Evolutionary conservation across 768 basidiomycete species (phyloP), one percentile per base, ranked within the genome.

Genomic region (Leccinum arenicola): DNA sequence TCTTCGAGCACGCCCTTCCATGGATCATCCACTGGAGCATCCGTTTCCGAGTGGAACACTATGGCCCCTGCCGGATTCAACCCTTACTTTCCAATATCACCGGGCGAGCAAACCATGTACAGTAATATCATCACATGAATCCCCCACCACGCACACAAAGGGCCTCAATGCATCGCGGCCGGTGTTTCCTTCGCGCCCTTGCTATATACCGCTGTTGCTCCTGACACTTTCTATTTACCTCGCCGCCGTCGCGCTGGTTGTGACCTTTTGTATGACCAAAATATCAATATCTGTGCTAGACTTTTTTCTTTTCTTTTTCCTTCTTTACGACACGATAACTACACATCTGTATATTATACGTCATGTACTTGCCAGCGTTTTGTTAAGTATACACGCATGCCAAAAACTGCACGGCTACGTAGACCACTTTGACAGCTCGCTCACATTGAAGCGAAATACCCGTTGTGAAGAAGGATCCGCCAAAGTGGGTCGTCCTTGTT

Each of bases 11-110:
- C 73, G 61, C 73, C 73, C 58, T 76, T 76, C 75, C 76, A 70
- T 72, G 73, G 63, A 69, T 70, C 76, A 62, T 71, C 71, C 60
- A 81, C 76, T 69, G 80, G 82, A 65, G 78, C 73, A 58, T 64
- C 83, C 56, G 81, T 82, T 43, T 81, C 84, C 63, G 82, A 87
- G 72, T 87, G 86, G 87, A 82, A 78, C 63, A 76, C 81, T 58
- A 76, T 86, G 69, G 66, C 76, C 38, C 76, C 81, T 23, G 67
- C 81, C 29, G 80, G 82, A 33, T 89, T 86, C 73, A 87, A 85
- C 56, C 78, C 88, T 6, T 89, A 89, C 72, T 89, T 89, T 68
- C 83, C 87, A 35, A 76, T 85, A 60, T 73, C 80, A 47, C 67
- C 74, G 53, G 83, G 79, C 64, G 82, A 85, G 54, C 81, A 83